Conservation (phyloP, 148 eudicot species). For the Rhododendron ovatum region DNA sequence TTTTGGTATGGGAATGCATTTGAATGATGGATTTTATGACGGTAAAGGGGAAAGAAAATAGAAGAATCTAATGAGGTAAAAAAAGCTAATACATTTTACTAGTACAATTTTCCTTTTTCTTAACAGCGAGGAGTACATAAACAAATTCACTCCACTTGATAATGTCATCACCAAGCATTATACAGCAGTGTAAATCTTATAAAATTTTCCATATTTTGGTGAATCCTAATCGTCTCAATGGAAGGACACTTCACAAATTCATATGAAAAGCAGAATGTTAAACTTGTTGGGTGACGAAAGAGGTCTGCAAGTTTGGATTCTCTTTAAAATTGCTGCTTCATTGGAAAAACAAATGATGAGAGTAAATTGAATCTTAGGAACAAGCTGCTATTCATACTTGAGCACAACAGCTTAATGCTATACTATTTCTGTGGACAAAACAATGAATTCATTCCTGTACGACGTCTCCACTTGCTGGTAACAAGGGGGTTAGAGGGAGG, state of each 20-base stretch:
- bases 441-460: neutral
- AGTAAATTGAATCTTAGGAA: neutral
- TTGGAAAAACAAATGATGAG: neutral
- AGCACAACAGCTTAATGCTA: neutral
- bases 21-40: neutral
- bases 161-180: neutral
- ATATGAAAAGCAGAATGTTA: neutral
- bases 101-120: neutral
- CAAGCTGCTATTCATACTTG: neutral
- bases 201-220: neutral
- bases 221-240: neutral
- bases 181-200: neutral
- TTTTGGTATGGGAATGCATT: neutral
- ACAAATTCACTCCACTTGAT: neutral
- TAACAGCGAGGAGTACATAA: neutral
- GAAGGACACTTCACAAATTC: neutral
- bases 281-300: too few species aligned
- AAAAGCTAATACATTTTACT: neutral
- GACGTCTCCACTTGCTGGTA: neutral
- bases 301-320: neutral
- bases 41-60: neutral
- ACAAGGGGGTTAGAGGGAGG: neutral
- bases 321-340: neutral
- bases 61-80: neutral
- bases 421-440: neutral